Percentiles rank a stretch among this genome's conserved stretches.
phyloP scores from a whole-genome alignment of 345 rosid species.

The Laguncularia racemosa region DNA sequence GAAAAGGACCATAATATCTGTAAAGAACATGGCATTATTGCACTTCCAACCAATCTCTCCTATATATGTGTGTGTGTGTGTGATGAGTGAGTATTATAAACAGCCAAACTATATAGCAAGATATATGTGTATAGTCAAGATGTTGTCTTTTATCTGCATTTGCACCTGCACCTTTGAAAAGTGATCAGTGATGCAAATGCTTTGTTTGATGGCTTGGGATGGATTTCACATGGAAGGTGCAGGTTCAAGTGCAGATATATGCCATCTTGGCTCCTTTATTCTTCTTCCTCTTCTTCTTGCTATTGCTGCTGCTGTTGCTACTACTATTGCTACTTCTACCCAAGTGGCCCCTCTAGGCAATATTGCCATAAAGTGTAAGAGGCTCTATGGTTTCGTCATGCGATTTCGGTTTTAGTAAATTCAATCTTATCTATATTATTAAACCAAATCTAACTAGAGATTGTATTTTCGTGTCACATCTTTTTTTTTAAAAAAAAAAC shows the following conservation, averaged over 20 bases:
- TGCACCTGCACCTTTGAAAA: conserved; percentile 36
- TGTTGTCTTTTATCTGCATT: conserved; percentile 38
- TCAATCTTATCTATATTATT: no score
- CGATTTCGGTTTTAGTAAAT: no score
- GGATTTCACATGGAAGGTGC: conserved; percentile 11
- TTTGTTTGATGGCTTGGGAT: not conserved
- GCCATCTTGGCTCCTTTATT: conserved; percentile 14
- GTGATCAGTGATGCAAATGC: not conserved
- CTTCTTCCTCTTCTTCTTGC: not conserved
- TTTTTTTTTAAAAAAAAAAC: no score
- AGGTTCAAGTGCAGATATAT: conserved; percentile 26
- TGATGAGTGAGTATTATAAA: not conserved
- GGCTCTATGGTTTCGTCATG: no score
- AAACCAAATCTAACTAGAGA: no score
- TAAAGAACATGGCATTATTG: no score
- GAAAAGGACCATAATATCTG: no score
- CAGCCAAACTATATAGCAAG: not conserved
- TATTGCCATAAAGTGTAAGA: no score
- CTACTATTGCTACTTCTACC: not conserved
- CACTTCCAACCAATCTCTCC: no score
- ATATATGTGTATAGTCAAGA: not conserved
- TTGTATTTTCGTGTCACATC: no score
- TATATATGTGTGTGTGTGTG: no score
- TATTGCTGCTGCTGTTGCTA: not conserved
- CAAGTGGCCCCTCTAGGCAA: not conserved